phyloP scores from a whole-genome alignment of 495 filamentous ascomycete species.

The Hyaloscypha finlandica region DNA sequence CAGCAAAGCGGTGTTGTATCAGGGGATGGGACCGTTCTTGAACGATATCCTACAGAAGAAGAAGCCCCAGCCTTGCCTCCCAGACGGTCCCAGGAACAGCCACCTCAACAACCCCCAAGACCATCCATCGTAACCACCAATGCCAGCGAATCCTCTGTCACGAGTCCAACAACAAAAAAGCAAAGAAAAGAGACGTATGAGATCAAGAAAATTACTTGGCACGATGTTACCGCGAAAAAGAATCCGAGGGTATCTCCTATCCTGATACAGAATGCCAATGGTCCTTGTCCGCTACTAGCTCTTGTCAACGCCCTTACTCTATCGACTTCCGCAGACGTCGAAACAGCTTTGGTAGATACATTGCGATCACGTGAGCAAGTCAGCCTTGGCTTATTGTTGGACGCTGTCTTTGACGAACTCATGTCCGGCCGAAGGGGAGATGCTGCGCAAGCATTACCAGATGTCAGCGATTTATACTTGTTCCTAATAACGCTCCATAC shows the following conservation, averaged over 20 bases:
- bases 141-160: conserved; percentile 36
- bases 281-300: conserved; percentile 90
- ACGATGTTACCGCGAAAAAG: conserved; percentile 43
- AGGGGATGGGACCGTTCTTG: conserved; percentile 13
- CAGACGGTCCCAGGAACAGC: conserved; percentile 31
- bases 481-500: conserved; percentile 91
- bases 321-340: conserved; percentile 63
- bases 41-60: conserved; percentile 18
- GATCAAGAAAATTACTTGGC: conserved; percentile 71
- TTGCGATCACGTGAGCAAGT: conserved; percentile 82
- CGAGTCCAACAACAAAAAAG: conserved; percentile 35
- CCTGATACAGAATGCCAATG: conserved; percentile 88
- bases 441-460: conserved; percentile 61
- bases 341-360: conserved; percentile 74
- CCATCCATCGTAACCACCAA: conserved; percentile 43
- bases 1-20: conserved; percentile 28
- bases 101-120: conserved; percentile 42
- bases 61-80: conserved; percentile 42
- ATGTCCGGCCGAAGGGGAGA: conserved; percentile 64
- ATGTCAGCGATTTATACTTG: conserved; percentile 81
- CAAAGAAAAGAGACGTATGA: conserved; percentile 63
- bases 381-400: conserved; percentile 78
- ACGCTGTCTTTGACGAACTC: conserved; percentile 88
- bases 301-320: conserved; percentile 90
- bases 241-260: conserved; percentile 67